These are phyloP conservation scores for Neofusicoccum kwambonambiense DNA, from an alignment of 2,329 filamentous ascomycete genomes.

Conservation along the genomic window DNA sequence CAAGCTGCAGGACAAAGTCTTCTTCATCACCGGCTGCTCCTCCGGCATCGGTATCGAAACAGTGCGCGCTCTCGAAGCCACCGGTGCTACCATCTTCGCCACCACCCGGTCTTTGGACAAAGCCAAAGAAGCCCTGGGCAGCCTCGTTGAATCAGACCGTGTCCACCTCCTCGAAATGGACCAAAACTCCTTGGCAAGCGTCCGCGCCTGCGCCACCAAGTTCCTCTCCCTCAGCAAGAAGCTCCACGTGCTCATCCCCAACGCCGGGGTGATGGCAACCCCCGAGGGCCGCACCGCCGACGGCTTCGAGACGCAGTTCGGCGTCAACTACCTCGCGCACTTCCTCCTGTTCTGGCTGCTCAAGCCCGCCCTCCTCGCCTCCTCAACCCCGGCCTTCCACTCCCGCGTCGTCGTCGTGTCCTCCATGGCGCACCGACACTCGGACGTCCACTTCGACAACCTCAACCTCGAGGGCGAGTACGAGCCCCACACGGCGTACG, in stretches of 20 bases:
- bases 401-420: conserved; percentile 31
- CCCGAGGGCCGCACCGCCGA: conserved; percentile 32
- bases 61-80: conserved; percentile 42
- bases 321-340: conserved; percentile 47
- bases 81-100: conserved; percentile 47
- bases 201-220: conserved; percentile 23
- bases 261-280: conserved; percentile 22
- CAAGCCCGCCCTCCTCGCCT: conserved; percentile 37
- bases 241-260: conserved; percentile 28
- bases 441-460: conserved; percentile 39
- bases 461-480: conserved; percentile 41
- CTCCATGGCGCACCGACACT: conserved; percentile 25
- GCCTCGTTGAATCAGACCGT: conserved; percentile 16
- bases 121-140: conserved; percentile 25
- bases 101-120: conserved; percentile 46
- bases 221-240: conserved; percentile 23
- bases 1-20: conserved; percentile 27
- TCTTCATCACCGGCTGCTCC: conserved; percentile 30
- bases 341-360: conserved; percentile 46
- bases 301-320: conserved; percentile 48
- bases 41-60: conserved; percentile 32
- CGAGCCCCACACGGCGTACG: conserved; percentile 28
- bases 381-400: conserved; percentile 24
- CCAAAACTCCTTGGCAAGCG: conserved; percentile 22
- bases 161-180: conserved; percentile 37